These are phyloP conservation scores for Arctostaphylos glauca DNA, from an alignment of 148 eudicot genomes.

Conservation along the genomic window DNA sequence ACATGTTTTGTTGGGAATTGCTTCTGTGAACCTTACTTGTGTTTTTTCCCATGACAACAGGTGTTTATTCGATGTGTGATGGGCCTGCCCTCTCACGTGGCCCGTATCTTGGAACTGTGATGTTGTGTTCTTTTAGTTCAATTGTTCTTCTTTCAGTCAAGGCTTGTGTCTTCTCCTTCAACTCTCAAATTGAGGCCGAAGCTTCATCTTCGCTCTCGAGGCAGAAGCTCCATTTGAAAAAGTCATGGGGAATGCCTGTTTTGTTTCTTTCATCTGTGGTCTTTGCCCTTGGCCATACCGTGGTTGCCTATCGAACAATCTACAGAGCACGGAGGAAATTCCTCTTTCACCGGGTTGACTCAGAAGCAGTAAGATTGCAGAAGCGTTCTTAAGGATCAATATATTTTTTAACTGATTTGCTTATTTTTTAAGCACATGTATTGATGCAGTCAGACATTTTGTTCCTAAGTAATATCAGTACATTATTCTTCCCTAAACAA, in stretches of 20 bases:
- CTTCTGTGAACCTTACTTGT: conserved; percentile 3
- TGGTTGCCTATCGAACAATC: conserved; percentile 87
- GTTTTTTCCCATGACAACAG: conserved; percentile 36
- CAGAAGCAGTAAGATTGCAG: conserved; percentile 68
- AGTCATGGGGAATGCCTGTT: conserved; percentile 99
- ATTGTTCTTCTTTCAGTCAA: conserved; percentile 77
- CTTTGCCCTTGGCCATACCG: conserved; percentile 95
- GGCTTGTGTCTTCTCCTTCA: conserved; percentile 81
- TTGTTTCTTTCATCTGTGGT: conserved; percentile 91
- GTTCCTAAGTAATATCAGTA: neutral
- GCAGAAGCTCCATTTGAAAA: conserved; percentile 77
- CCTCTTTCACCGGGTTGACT: conserved; percentile 77
- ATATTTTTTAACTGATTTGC: neutral
- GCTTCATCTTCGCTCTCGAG: conserved; percentile 67
- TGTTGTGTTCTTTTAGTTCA: conserved; percentile 68
- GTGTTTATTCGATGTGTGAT: conserved; percentile 81
- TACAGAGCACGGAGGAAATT: conserved; percentile 89
- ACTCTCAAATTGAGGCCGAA: conserved; percentile 80
- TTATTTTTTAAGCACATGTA: neutral
- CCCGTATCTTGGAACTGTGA: conserved; percentile 86
- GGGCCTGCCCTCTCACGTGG: conserved; percentile 88
- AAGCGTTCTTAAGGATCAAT: neutral
- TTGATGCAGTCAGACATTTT: neutral
- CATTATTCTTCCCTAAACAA: neutral
- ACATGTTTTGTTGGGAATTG: neutral